Conservation (phyloP, 2,329 filamentous ascomycete species). For the Penicillium brevicompactum region DNA sequence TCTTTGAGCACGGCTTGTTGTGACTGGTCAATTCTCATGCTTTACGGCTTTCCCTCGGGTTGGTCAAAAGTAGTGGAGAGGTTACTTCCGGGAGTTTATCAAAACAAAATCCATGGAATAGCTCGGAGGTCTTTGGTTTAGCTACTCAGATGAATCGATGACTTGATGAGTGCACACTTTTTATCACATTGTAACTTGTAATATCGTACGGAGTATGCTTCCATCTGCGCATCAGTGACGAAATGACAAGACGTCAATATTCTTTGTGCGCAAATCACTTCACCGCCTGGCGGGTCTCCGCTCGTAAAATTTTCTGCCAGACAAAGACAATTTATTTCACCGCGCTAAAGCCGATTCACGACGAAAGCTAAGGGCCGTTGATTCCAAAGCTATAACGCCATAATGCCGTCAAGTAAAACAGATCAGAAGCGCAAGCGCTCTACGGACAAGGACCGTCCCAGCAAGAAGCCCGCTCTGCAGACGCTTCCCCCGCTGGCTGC, state of each 20-base stretch:
- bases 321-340: conserved; percentile 25
- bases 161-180: conserved; percentile 21
- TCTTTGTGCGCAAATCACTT: conserved; percentile 19
- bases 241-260: conserved; percentile 9
- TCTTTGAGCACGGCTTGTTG: conserved; percentile 24
- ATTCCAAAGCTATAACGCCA: conserved; percentile 5
- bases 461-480: conserved; percentile 51
- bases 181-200: not conserved
- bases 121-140: conserved; percentile 26
- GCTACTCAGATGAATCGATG: conserved; percentile 32
- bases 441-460: conserved; percentile 47
- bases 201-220: not conserved
- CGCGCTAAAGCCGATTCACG: conserved; percentile 11
- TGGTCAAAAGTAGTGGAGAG: conserved; percentile 37
- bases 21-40: conserved; percentile 41
- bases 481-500: conserved; percentile 46
- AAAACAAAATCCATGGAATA: conserved; percentile 31
- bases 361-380: conserved; percentile 4
- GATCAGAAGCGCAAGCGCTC: conserved; percentile 57
- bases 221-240: not conserved
- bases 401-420: conserved; percentile 36
- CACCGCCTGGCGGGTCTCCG: conserved; percentile 29
- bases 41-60: conserved; percentile 20
- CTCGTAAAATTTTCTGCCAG: conserved; percentile 28
- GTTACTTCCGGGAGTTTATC: conserved; percentile 38